phyloP scores from a whole-genome alignment of 345 rosid genomes.

The Nasturtium officinale region DNA sequence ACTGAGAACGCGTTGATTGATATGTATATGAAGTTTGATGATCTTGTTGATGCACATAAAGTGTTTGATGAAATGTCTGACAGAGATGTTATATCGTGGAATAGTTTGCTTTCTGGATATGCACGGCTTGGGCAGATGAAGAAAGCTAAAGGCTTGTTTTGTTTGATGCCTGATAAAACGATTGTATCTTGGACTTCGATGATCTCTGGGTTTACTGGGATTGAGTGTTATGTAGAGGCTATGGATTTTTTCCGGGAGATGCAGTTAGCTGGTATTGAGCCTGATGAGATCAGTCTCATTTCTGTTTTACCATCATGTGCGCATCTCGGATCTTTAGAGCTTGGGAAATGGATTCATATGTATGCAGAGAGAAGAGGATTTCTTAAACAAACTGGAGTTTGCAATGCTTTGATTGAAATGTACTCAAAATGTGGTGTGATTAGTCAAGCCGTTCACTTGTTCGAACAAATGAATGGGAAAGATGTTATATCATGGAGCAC shows the following conservation, averaged over 20 bases:
- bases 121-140: constrained; percentile 55
- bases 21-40: constrained; percentile 52
- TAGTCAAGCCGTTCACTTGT: constrained; percentile 46
- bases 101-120: constrained; percentile 59
- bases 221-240: constrained; percentile 48
- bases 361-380: constrained; percentile 45
- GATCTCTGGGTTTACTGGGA: constrained; percentile 54
- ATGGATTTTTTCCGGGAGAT: constrained; percentile 51
- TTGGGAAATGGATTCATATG: constrained; percentile 63
- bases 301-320: constrained; percentile 62
- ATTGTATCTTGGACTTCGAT: constrained; percentile 70
- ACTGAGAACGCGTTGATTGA: constrained; percentile 56
- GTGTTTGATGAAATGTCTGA: constrained; percentile 58
- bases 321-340: constrained; percentile 56
- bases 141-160: constrained; percentile 51
- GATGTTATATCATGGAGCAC: constrained; percentile 72
- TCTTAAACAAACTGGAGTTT: constrained; percentile 39
- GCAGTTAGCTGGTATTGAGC: constrained; percentile 47
- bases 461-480: constrained; percentile 43
- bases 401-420: constrained; percentile 60
- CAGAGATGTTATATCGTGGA: constrained; percentile 63
- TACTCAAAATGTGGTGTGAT: constrained; percentile 67
- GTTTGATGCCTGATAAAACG: constrained; percentile 45
- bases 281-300: constrained; percentile 57
- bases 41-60: constrained; percentile 48